phyloP scores from a whole-genome alignment of 129 eudicot genomes.

The sunflower (Helianthus annuus) region DNA sequence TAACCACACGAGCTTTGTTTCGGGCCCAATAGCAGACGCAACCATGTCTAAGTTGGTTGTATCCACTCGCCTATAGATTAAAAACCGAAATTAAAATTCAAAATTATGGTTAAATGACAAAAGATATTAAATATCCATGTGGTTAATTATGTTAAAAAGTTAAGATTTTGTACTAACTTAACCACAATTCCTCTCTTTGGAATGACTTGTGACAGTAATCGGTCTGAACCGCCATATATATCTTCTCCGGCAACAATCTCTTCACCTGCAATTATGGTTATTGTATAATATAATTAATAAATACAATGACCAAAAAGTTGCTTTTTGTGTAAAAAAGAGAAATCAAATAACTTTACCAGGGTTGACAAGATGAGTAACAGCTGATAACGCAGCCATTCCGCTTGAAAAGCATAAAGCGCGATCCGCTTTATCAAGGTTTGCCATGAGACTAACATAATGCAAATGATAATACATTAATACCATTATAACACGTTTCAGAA shows the following conservation, averaged over 20 bases:
- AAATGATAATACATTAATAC: constrained; percentile 11
- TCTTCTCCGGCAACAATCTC: constrained; percentile 99
- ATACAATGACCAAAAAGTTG: too few relatives aligned
- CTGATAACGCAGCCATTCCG: constrained; percentile 99
- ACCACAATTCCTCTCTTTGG: constrained; percentile 82
- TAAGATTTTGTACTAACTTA: constrained; percentile 49
- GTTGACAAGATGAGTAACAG: constrained; percentile 77
- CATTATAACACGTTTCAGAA: background rate
- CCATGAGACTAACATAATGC: constrained; percentile 61
- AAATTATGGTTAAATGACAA: background rate
- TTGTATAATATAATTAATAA: too few relatives aligned
- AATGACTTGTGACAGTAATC: constrained; percentile 74
- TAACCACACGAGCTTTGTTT: constrained; percentile 94
- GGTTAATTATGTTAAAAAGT: background rate
- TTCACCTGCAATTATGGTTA: constrained; percentile 48
- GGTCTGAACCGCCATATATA: constrained; percentile 96
- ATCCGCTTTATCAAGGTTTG: constrained; percentile 95
- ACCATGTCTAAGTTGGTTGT: constrained; percentile 76
- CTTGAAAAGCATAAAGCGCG: constrained; percentile 89
- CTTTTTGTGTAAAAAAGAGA: background rate
- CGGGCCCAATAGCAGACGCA: constrained; percentile 76
- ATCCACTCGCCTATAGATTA: constrained; percentile 69
- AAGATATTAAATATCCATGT: background rate
- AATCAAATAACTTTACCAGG: constrained; percentile 41
- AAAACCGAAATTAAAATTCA: too few relatives aligned